Percentiles rank a stretch among this genome's conserved stretches.
phyloP scores from a whole-genome alignment of 2,329 filamentous ascomycete genomes.

The Hypoxylon sp. region DNA sequence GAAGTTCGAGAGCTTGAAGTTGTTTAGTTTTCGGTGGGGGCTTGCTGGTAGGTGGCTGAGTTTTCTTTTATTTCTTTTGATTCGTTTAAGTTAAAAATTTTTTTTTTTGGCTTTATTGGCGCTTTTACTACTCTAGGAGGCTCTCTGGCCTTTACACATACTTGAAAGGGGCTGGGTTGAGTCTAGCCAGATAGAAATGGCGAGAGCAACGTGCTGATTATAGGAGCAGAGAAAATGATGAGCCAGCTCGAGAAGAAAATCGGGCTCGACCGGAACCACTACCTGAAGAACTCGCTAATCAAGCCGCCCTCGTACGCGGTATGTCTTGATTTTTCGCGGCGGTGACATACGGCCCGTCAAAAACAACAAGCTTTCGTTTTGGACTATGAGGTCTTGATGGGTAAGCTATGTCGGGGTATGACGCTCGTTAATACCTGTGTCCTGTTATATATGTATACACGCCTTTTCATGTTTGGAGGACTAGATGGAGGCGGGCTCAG shows the following conservation, averaged over 20 bases:
- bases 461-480: not conserved
- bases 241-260: slow-evolving; percentile 50
- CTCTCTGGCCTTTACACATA: too few relatives aligned
- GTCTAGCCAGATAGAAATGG: not conserved
- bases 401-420: not conserved
- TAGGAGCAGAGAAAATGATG: slow-evolving; percentile 53
- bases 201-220: slow-evolving; percentile 24
- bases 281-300: slow-evolving; percentile 45
- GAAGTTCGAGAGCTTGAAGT: slow-evolving; percentile 54
- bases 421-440: slow-evolving; percentile 3
- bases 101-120: too few relatives aligned
- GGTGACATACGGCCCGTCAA: slow-evolving; percentile 21
- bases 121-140: too few relatives aligned
- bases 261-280: slow-evolving; percentile 49
- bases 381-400: not conserved
- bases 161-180: not conserved
- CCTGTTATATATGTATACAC: not conserved
- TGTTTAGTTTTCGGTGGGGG: slow-evolving; percentile 55
- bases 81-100: too few relatives aligned
- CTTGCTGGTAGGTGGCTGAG: slow-evolving; percentile 54
- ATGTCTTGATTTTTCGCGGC: slow-evolving; percentile 30
- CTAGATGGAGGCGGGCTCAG: not conserved
- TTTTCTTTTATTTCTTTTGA: not conserved
- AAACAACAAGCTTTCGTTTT: not conserved
- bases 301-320: slow-evolving; percentile 32